These are phyloP conservation scores for Lonicera japonica DNA, from an alignment of 129 eudicot genomes.

Conservation along the genomic window DNA sequence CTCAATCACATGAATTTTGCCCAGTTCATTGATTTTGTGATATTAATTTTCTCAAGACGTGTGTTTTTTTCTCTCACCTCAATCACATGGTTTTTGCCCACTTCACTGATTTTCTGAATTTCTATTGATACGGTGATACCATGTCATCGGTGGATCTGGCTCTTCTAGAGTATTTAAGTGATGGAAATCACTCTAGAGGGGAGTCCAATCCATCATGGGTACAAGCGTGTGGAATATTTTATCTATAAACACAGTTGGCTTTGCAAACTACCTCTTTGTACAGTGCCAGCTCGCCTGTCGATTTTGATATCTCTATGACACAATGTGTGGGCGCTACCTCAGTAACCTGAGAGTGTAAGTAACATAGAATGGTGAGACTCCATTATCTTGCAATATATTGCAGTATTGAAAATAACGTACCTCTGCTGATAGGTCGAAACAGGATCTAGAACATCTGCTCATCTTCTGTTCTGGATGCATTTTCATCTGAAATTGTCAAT, in stretches of 20 bases:
- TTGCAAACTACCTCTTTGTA: constrained; percentile 20
- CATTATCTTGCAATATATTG: not conserved
- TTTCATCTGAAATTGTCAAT: constrained; percentile 14
- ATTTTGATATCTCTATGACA: constrained; percentile 31
- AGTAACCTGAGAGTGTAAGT: constrained; percentile 11
- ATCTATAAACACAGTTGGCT: not conserved
- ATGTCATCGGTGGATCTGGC: no score
- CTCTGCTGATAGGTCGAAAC: constrained; percentile 22
- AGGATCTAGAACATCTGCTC: constrained; percentile 14
- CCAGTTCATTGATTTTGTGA: no score
- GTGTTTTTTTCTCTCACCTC: no score
- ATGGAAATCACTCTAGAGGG: no score
- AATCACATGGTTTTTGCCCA: no score
- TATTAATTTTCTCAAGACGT: no score
- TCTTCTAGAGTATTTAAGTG: no score
- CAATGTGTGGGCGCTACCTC: constrained; percentile 35
- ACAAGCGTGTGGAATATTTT: no score
- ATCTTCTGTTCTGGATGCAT: constrained; percentile 13
- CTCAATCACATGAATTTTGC: no score
- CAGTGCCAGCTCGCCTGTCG: constrained; percentile 18
- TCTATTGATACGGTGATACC: no score
- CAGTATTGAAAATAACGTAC: not conserved
- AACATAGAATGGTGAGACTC: constrained; percentile 1
- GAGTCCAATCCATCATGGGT: no score
- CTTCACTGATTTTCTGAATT: no score